Evolutionary conservation across 1,139 yeast species (phyloP).

Genomic region (Meyerozyma elateridarum): DNA sequence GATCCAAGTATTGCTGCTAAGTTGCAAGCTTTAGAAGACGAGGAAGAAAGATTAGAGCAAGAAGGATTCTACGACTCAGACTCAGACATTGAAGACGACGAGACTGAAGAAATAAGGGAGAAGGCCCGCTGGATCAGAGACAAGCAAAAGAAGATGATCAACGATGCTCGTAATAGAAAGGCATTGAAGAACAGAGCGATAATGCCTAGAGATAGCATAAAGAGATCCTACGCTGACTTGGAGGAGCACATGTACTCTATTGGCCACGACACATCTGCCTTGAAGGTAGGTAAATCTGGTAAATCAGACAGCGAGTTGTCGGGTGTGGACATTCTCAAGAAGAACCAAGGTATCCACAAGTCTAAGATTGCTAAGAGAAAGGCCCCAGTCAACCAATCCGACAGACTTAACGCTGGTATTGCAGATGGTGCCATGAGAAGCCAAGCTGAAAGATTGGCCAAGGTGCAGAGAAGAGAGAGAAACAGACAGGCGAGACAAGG

Average conservation of each 20-base stretch:
- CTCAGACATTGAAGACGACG: conserved; percentile 56
- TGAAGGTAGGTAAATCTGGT: conserved; percentile 44
- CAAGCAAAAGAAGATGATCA: conserved; percentile 89
- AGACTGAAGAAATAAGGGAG: conserved; percentile 63
- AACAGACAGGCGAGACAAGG: conserved; percentile 90
- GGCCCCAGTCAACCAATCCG: conserved; percentile 57
- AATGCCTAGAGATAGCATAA: conserved; percentile 87
- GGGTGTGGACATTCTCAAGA: conserved; percentile 72
- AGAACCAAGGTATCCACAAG: conserved; percentile 45
- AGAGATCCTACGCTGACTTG: conserved; percentile 74
- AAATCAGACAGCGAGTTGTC: conserved; percentile 40
- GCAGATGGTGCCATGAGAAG: conserved; percentile 75
- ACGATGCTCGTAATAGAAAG: conserved; percentile 83
- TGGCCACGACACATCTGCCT: conserved; percentile 78
- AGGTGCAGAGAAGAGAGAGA: conserved; percentile 89
- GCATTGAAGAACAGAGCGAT: conserved; percentile 82
- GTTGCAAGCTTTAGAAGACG: conserved; percentile 92
- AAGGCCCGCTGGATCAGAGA: conserved; percentile 96
- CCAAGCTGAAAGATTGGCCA: conserved; percentile 83
- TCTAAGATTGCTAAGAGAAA: conserved; percentile 45
- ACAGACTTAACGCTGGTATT: conserved; percentile 84
- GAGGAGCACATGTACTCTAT: conserved; percentile 83
- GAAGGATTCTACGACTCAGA: conserved; percentile 97
- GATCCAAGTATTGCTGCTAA: conserved; percentile 94
- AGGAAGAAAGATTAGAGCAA: conserved; percentile 86